Base-by-base conservation (phyloP, 148 eudicot species). In the Suaeda aralocaspica region DNA sequence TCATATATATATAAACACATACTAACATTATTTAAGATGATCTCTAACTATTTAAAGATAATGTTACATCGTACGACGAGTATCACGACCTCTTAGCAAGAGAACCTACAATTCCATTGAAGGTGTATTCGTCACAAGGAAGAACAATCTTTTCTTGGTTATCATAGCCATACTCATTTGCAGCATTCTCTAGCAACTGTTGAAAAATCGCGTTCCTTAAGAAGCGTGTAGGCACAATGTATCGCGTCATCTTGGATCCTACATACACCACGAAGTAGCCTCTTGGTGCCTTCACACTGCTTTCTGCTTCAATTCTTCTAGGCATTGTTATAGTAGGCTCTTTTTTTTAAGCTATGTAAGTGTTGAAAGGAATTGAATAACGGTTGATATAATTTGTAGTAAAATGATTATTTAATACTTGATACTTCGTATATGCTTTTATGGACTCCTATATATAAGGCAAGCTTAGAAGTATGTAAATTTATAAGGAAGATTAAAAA, bases 211-310 rank as follows among this genome's bases (percentile, higher is more conserved):
- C 72, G 65, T 69, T 84, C 58, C 77, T 82, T 84, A 88, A 81
- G 53, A 55, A 79, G 19, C 56, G 73, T 1, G 73, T 80, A 5
- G 93, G 93, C 59, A 84, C 55, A 8, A 88, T 82, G 70, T 61
- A 84, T 64, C 90, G 79, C 63, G 59, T 81, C 90, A 79, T 75
- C 45, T 80, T 80, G 56, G 53, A 55, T 0, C 88, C 92, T 58
- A 88, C 92, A 36, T 88, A 88, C 72, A 88, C 92, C 81, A 88
- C 92, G 69, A 88, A 88, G 59, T 88, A 88, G 12, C 92, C 92
- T 65, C 78, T 86, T 60, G 88, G 84, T 39, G 88, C 84, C 72
- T 77, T 77, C 59, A 46, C 63, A 57, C 59, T 62, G 8, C 74
- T 58, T 68, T 73, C 81, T 14, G 55, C 72, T 62, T 72, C 84